Evolutionary conservation across 768 basidiomycete genomes (phyloP), one percentile per base, ranked within the genome.

Genomic region (Phlegmacium glaucopus): DNA sequence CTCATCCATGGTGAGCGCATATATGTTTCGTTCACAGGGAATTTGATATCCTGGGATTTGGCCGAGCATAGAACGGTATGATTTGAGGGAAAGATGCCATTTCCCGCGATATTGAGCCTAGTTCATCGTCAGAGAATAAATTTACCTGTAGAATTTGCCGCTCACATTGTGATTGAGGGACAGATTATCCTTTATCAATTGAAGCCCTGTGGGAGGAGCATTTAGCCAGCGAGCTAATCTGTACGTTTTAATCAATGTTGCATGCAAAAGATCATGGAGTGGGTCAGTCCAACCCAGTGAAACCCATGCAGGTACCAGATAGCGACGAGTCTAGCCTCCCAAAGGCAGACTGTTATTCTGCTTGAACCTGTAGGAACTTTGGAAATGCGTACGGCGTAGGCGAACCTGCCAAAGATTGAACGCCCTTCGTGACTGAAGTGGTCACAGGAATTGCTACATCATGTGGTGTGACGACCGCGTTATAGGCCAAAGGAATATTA

Each of bases 161-260:
- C 62, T 39, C 45, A 74, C 87, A 61, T 85, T 81, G 61, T 90
- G 87, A 54, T 90, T 90, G 30, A 74, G 69, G 2, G 71, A 49
- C 38, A 91, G 82, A 53, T 90, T 90, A 37, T 86, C 78, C 50
- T 72, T 67, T 29, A 90, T 82, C 41, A 85, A 74, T 42, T 83
- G 77, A 16, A 90, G 64, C 25, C 87, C 86, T 45, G 78, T 76
- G 9, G 82, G 74, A 4, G 89, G 88, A n/a, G 88, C 85, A 65
- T 90, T 89, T 25, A 83, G 77, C 89, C 87, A 90, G 53, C 89
- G 78, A 36, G 86, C 89, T 44, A 91, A 68, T 39, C 88, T 90
- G 35, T 39, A 17, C 29, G 27, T 18, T 45, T 44, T 18, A 50
- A 45, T 39, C 41, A 8, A 47, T 10, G 9, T 44, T 35, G 39